phyloP scores from a whole-genome alignment of 2,329 filamentous ascomycete species.

The Paradendryphiella salina region DNA sequence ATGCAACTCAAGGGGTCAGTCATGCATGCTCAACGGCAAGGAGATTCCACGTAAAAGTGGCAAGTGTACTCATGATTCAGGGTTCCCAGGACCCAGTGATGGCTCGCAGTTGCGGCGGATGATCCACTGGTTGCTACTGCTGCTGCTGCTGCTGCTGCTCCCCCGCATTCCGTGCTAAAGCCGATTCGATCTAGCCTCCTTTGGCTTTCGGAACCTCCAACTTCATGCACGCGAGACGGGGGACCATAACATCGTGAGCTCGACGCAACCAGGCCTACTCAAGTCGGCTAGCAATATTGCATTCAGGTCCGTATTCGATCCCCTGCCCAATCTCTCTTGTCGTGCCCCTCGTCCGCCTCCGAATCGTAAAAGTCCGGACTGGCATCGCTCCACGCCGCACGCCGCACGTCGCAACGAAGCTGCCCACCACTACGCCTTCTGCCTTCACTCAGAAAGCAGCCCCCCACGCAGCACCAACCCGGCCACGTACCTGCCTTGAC shows the following conservation, averaged over 20 bases:
- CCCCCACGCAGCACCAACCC: neutral
- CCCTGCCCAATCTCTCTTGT: slow-evolving; percentile 52
- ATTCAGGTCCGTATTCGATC: slow-evolving; percentile 19
- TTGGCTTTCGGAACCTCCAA: slow-evolving; percentile 25
- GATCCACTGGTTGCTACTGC: slow-evolving; percentile 14
- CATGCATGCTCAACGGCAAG: neutral
- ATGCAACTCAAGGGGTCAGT: neutral
- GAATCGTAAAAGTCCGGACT: slow-evolving; percentile 25
- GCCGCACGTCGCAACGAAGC: slow-evolving; percentile 13
- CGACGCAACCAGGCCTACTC: slow-evolving; percentile 4
- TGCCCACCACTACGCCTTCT: slow-evolving; percentile 4
- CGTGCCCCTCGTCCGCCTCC: slow-evolving; percentile 47
- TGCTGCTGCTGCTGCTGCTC: too few species aligned
- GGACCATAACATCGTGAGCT: slow-evolving; percentile 11
- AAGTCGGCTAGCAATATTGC: slow-evolving; percentile 1
- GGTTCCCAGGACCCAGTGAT: neutral
- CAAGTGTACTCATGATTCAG: neutral
- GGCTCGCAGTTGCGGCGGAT: slow-evolving; percentile 1
- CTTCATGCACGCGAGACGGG: slow-evolving; percentile 19
- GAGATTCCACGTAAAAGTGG: neutral
- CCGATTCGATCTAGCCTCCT: slow-evolving; percentile 13
- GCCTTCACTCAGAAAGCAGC: neutral
- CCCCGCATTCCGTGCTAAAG: slow-evolving; percentile 16
- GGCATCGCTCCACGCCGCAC: slow-evolving; percentile 16
- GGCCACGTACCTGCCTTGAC: neutral